Percentiles rank a stretch among this genome's conserved stretches.
phyloP scores from a whole-genome alignment of 1,284 basidiomycete genomes.

The Tilletiaria anomala region DNA sequence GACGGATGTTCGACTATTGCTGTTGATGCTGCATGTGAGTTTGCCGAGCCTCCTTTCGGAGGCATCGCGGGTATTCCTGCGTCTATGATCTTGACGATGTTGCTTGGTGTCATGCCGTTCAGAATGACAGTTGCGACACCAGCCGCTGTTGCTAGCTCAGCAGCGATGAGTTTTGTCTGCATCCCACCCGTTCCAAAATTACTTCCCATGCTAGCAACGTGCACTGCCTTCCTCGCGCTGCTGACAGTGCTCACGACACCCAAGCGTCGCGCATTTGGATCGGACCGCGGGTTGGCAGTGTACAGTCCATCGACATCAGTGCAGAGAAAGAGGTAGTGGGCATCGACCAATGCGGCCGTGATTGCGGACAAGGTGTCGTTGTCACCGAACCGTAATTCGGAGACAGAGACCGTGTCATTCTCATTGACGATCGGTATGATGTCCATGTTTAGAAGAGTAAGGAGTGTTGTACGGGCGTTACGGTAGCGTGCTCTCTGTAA shows the following conservation, averaged over 20 bases:
- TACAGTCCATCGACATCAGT: constrained; percentile 96
- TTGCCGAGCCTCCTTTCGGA: background rate
- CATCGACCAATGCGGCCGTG: constrained; percentile 89
- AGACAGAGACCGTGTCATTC: constrained; percentile 36
- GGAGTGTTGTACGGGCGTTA: constrained; percentile 31
- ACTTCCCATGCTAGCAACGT: constrained; percentile 77
- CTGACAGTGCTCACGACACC: constrained; percentile 69
- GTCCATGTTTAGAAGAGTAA: constrained; percentile 26
- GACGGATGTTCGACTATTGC: too few relatives aligned
- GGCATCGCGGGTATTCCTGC: background rate
- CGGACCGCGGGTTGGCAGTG: constrained; percentile 82
- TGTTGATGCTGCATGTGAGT: too few relatives aligned
- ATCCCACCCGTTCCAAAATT: constrained; percentile 93
- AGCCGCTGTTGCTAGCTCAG: constrained; percentile 87
- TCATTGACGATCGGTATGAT: constrained; percentile 39
- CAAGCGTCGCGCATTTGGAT: constrained; percentile 65
- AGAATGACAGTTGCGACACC: constrained; percentile 82
- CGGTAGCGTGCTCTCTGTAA: constrained; percentile 20
- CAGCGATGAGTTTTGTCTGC: constrained; percentile 97
- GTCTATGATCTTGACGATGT: constrained; percentile 64
- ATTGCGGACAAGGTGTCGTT: constrained; percentile 97
- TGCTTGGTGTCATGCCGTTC: constrained; percentile 50
- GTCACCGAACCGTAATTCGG: constrained; percentile 97
- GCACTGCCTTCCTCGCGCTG: constrained; percentile 70
- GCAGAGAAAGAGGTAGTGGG: constrained; percentile 87